These are phyloP conservation scores for Cyclotella kingstonii DNA, from an alignment of 108 stramenopile genomes.

Conservation along the genomic window DNA sequence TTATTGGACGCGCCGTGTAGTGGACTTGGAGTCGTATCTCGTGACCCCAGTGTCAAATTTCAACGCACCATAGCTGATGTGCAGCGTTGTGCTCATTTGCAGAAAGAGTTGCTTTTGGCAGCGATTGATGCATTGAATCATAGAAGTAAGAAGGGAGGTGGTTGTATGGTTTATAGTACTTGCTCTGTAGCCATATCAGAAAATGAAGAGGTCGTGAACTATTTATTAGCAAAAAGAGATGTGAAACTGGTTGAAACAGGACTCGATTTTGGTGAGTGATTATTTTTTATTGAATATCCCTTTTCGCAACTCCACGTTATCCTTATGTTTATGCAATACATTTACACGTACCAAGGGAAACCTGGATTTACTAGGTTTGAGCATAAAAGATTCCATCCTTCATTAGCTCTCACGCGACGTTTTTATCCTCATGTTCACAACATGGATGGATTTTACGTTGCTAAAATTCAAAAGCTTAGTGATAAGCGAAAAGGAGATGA, in stretches of 20 bases:
- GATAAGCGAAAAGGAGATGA: conserved; percentile 60
- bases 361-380: conserved; percentile 94
- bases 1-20: conserved; percentile 98
- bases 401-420: conserved; percentile 85
- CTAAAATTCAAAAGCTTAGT: conserved; percentile 94
- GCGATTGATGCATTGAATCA: conserved; percentile 95
- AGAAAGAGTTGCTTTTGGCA: conserved; percentile 96
- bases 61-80: conserved; percentile 93
- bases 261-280: conserved; percentile 81
- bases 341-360: conserved; percentile 66
- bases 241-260: conserved; percentile 94
- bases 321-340: background rate
- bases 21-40: conserved; percentile 96
- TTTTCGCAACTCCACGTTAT: background rate
- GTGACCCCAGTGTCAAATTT: conserved; percentile 96
- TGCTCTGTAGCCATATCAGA: conserved; percentile 96
- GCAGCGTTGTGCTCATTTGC: conserved; percentile 87
- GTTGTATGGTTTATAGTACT: conserved; percentile 97
- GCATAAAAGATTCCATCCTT: conserved; percentile 96
- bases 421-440: conserved; percentile 99
- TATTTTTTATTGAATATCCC: background rate
- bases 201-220: conserved; percentile 99
- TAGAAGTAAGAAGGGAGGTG: conserved; percentile 90
- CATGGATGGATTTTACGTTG: conserved; percentile 99
- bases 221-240: conserved; percentile 91